Percentiles rank a stretch among this genome's conserved stretches.
Conservation (phyloP, 192 early-diverging fungal genomes). For the Podila epigama region DNA sequence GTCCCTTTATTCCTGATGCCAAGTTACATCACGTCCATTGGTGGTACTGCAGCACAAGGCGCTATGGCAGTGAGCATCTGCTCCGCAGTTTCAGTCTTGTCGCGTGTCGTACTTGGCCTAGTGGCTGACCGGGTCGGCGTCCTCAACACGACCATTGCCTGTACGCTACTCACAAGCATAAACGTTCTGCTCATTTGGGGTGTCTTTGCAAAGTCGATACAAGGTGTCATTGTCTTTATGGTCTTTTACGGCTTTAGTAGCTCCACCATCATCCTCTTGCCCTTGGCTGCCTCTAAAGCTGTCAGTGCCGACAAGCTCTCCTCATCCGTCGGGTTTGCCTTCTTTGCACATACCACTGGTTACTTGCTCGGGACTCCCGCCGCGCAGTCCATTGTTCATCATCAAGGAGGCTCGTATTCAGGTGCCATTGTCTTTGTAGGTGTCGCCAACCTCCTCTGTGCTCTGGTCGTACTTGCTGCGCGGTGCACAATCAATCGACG, state of each 20-base stretch:
- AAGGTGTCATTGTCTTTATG: constrained; percentile 2
- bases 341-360: constrained; percentile 20
- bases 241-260: constrained; percentile 22
- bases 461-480: background rate
- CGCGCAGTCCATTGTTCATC: constrained; percentile 6
- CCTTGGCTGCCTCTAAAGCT: constrained; percentile 8
- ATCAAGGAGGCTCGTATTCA: background rate
- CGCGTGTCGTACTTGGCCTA: constrained; percentile 1
- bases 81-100: constrained; percentile 1
- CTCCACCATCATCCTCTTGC: constrained; percentile 16
- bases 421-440: constrained; percentile 20
- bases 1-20: constrained; percentile 12
- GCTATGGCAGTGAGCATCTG: constrained; percentile 5
- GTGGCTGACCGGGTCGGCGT: constrained; percentile 12
- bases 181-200: constrained; percentile 4
- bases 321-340: constrained; percentile 26
- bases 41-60: constrained; percentile 10
- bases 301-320: background rate
- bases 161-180: background rate
- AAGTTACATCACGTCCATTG: constrained; percentile 8
- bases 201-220: background rate
- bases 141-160: constrained; percentile 6
- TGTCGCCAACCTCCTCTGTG: constrained; percentile 6
- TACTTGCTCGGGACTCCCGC: constrained; percentile 21
- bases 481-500: background rate